Evolutionary conservation across 768 basidiomycete genomes (phyloP), one percentile per base, ranked within the genome.

Genomic region (Phlebiopsis gigantea): DNA sequence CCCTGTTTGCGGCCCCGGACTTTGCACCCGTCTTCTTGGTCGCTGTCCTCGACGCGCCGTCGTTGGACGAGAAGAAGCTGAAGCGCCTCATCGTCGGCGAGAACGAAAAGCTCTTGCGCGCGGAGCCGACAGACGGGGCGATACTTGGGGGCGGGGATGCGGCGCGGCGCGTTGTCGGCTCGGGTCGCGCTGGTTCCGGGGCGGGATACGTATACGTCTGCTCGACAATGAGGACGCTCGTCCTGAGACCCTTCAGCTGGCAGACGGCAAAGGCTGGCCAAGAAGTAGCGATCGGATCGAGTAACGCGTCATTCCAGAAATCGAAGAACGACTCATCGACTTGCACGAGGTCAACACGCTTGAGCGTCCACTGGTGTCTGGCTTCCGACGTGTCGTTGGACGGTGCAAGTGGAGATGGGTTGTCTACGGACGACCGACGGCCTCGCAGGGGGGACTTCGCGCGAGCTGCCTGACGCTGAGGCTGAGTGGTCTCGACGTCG

Each of bases 261-360:
- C 85, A 87, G 14, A 91, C 66, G 41, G 87, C 78, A 61, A 90
- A 88, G 4, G 76, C 71, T 12, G 88, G 88, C 88, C 85, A 90
- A 43, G 72, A 68, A 1, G 75, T 68, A 0, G 85, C 73, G 56
- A 89, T 78, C 17, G 87, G 82, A 63, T 92, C 89, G 15, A 84
- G 71, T 29, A 90, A 65, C 1, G 87, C 79, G 63, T 92, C 89
- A 50, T 77, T 79, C 88, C 88, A 91, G 66, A 90, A 90, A 68
- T 92, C 89, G 53, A 90, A 71, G 67, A 92, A 91, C 1, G 88
- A 87, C 63, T 91, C 89, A 63, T 92, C 90, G 10, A 92, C 65
- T 58, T 82, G 77, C n/a, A 84, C 70, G 31, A 81, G 61, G 14
- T 75, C 70, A 10, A 85, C 68, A 8, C 70, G 68, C 0, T 77